Conservation (phyloP, 2,329 filamentous ascomycete genomes). For the Scedosporium dehoogii region DNA sequence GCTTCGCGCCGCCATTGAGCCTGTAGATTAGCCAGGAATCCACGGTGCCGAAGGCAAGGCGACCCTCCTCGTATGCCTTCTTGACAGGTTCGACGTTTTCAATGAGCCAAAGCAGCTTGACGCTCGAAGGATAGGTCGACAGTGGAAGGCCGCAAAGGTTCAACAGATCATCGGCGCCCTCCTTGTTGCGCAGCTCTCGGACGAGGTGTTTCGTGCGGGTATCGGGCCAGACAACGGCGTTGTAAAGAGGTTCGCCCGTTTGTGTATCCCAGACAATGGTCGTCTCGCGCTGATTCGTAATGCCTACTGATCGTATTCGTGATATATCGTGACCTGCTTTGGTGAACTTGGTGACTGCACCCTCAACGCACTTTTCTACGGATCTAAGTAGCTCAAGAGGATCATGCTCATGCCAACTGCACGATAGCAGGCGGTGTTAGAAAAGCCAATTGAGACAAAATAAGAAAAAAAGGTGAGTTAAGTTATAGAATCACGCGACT, state of each 20-base stretch:
- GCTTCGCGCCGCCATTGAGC: conserved; percentile 63
- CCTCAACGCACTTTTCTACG: conserved; percentile 71
- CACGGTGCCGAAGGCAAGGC: conserved; percentile 75
- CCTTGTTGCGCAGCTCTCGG: conserved; percentile 59
- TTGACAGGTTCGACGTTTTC: conserved; percentile 59
- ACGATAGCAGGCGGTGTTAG: background rate
- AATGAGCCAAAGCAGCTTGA: conserved; percentile 78
- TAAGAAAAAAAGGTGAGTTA: background rate
- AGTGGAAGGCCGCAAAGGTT: conserved; percentile 71
- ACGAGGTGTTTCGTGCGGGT: conserved; percentile 66
- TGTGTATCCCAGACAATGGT: conserved; percentile 74
- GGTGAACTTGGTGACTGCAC: conserved; percentile 61
- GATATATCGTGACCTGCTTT: conserved; percentile 56
- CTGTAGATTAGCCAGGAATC: conserved; percentile 84
- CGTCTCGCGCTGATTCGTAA: conserved; percentile 88
- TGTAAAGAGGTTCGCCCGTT: conserved; percentile 71
- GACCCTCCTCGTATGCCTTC: conserved; percentile 64
- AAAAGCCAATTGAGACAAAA: conserved; percentile 1
- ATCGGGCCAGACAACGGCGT: conserved; percentile 86
- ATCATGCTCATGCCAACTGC: conserved; percentile 84
- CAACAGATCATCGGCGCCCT: conserved; percentile 58
- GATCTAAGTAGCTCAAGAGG: conserved; percentile 66
- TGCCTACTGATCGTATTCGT: conserved; percentile 68
- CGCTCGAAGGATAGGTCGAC: conserved; percentile 79
- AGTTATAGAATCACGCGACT: conserved; percentile 21